phyloP scores from a whole-genome alignment of 129 eudicot species.

The Flaveria trinervia region DNA sequence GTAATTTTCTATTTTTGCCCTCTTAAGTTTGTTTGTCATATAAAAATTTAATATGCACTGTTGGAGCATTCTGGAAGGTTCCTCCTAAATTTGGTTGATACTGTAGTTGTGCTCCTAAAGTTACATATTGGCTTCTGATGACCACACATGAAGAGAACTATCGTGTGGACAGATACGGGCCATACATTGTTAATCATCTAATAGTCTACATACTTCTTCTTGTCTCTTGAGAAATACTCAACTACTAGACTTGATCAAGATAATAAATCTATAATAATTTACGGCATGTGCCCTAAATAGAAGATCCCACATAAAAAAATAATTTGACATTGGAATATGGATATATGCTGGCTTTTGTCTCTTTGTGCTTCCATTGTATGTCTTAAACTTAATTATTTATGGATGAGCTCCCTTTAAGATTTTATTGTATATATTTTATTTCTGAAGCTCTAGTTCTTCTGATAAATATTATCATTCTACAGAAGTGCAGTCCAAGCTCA shows the following conservation, averaged over 20 bases:
- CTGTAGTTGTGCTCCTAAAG: slow-evolving; percentile 74
- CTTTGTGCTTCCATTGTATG: not conserved
- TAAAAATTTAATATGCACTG: slow-evolving; percentile 1
- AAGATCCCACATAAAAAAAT: not conserved
- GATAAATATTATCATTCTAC: slow-evolving; percentile 19
- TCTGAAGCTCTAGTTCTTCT: slow-evolving; percentile 12
- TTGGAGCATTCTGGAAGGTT: slow-evolving; percentile 64
- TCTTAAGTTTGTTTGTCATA: slow-evolving; percentile 4
- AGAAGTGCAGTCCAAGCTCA: slow-evolving; percentile 55
- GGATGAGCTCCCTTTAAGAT: not conserved
- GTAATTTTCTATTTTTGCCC: not conserved
- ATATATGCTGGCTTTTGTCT: slow-evolving; percentile 12
- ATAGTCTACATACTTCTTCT: not conserved
- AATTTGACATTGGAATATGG: not conserved
- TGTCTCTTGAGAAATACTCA: not conserved
- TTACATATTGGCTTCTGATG: slow-evolving; percentile 73
- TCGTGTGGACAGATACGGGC: slow-evolving; percentile 94
- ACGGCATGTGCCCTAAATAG: slow-evolving; percentile 1
- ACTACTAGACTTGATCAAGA: slow-evolving; percentile 13
- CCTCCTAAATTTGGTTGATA: slow-evolving; percentile 56
- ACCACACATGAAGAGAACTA: slow-evolving; percentile 62
- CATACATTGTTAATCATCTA: slow-evolving; percentile 37
- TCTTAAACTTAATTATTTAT: slow-evolving; percentile 13
- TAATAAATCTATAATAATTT: not conserved
- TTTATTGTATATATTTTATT: not conserved